Conservation (phyloP, 495 filamentous ascomycete genomes). For the Parachaetomium inaequale region DNA sequence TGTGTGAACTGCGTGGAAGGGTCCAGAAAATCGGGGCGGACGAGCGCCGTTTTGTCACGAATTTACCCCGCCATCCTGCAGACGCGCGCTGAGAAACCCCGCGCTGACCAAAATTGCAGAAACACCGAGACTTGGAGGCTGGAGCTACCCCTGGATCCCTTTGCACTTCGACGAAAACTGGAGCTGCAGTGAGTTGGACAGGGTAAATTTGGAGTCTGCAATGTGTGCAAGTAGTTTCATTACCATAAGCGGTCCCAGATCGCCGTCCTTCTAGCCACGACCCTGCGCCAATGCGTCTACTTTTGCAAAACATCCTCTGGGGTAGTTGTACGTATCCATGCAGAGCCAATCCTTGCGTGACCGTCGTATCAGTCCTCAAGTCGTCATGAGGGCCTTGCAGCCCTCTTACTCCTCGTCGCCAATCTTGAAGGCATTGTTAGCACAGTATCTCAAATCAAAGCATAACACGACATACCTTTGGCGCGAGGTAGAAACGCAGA, state of each 20-base stretch:
- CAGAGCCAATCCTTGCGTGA: slow-evolving; percentile 17
- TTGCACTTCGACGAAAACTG: neutral
- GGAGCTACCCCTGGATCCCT: neutral
- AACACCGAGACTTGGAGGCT: neutral
- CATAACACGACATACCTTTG: slow-evolving; percentile 63
- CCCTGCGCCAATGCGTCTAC: slow-evolving; percentile 1
- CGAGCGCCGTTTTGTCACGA: neutral
- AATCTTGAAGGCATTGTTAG: slow-evolving; percentile 53
- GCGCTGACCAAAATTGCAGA: neutral
- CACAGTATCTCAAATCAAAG: neutral
- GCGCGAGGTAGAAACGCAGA: slow-evolving; percentile 94
- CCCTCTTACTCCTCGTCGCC: slow-evolving; percentile 77
- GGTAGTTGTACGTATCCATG: slow-evolving; percentile 20
- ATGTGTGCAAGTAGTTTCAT: slow-evolving; percentile 17
- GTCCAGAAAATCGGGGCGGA: slow-evolving; percentile 11
- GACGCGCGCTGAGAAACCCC: neutral
- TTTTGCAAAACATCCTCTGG: neutral
- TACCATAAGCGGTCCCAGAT: slow-evolving; percentile 17
- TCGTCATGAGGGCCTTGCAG: neutral
- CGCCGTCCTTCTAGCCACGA: slow-evolving; percentile 12
- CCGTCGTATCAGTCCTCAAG: slow-evolving; percentile 12
- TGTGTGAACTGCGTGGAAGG: neutral
- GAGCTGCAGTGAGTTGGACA: neutral
- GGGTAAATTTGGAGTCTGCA: neutral
- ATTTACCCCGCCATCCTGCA: slow-evolving; percentile 10